Percentiles rank a stretch among this genome's conserved stretches.
Conservation (phyloP, 169 alveolate genomes). For the Plasmodium chabaudi region DNA sequence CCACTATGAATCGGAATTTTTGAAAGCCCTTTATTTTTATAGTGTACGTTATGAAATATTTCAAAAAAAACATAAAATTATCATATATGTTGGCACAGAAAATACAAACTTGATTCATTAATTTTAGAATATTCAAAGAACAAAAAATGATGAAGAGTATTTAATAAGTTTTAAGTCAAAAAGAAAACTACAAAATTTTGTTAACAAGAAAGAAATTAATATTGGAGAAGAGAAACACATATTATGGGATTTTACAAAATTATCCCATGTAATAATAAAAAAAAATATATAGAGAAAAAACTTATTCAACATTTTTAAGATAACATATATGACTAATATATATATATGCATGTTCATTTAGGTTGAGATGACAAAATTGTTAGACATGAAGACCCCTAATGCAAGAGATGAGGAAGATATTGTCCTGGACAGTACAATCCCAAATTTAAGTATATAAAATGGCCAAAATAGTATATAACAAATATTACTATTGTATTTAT, state of each 20-base stretch:
- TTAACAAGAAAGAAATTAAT: constrained; percentile 52
- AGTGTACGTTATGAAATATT: constrained; percentile 22
- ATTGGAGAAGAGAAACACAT: background rate
- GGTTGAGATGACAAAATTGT: constrained; percentile 36
- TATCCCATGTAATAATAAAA: constrained; percentile 35
- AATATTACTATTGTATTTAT: background rate
- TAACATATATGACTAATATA: background rate
- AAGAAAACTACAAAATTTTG: constrained; percentile 43
- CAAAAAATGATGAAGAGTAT: constrained; percentile 29
- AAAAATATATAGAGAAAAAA: background rate
- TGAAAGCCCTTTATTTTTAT: constrained; percentile 60
- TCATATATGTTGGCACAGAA: background rate
- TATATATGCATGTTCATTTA: background rate
- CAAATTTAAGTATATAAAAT: constrained; percentile 13
- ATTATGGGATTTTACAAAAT: constrained; percentile 44
- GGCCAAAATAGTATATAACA: background rate
- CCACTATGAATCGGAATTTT: constrained; percentile 56
- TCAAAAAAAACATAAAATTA: background rate
- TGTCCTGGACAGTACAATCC: constrained; percentile 27
- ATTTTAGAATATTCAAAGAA: constrained; percentile 38
- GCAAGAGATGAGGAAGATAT: constrained; percentile 26
- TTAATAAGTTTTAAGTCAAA: constrained; percentile 61
- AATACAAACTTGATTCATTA: background rate
- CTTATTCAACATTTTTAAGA: background rate
- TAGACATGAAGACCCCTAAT: constrained; percentile 22